A percentile compares a stretch with the other conserved stretches of the same genome.
These are phyloP conservation scores for Striga asiatica DNA, from an alignment of 257 asterid species.

Conservation along the genomic window DNA sequence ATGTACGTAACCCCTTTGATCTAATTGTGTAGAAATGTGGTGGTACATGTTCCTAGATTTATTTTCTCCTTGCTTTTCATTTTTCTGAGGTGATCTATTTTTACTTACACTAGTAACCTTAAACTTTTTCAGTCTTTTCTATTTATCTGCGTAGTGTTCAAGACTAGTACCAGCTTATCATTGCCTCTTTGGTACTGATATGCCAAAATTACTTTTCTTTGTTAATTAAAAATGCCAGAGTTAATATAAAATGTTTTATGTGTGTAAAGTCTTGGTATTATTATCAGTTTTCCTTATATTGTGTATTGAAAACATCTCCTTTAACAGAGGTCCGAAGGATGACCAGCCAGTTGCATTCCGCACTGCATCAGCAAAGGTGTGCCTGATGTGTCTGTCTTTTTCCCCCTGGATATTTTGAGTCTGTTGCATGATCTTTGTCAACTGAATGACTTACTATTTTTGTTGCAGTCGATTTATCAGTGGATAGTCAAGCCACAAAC, in stretches of 20 bases:
- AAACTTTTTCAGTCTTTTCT: not conserved
- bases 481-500: conserved; percentile 96
- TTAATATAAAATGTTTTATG: not conserved
- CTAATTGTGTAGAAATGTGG: conserved; percentile 1
- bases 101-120: not conserved
- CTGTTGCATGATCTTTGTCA: conserved; percentile 15
- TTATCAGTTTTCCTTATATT: not conserved
- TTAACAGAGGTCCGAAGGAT: conserved; percentile 60
- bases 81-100: conserved; percentile 9
- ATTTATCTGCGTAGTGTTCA: conserved; percentile 1
- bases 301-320: conserved; percentile 17
- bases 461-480: conserved; percentile 73
- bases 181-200: too few species aligned
- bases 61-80: conserved; percentile 10
- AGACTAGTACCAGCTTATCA: too few species aligned
- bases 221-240: too few species aligned
- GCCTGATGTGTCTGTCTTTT: not conserved
- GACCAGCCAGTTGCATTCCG: conserved; percentile 79
- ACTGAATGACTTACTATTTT: conserved; percentile 10
- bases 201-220: not conserved
- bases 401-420: not conserved
- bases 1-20: conserved; percentile 32
- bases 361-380: conserved; percentile 83
- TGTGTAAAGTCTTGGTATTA: not conserved
- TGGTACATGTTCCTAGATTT: not conserved